Evolutionary conservation across 192 early-diverging fungal genomes (phyloP).

Genomic region (Podila epicladia): DNA sequence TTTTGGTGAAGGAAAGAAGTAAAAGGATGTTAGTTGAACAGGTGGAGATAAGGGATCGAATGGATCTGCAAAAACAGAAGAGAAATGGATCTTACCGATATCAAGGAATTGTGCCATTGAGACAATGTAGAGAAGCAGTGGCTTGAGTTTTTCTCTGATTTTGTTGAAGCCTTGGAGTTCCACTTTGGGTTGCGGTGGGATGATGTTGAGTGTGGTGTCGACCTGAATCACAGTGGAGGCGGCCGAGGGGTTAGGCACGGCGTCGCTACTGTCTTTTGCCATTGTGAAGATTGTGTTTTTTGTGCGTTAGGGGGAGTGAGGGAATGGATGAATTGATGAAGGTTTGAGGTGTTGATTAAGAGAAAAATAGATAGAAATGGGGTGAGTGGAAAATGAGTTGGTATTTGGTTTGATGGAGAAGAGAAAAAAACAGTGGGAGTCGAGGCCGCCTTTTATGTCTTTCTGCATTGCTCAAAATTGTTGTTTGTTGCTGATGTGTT

Average conservation of each 20-base stretch:
- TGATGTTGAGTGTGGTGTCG: not conserved
- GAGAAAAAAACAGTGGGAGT: too few relatives aligned
- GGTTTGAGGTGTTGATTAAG: not conserved
- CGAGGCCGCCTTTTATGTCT: too few relatives aligned
- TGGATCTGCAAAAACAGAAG: not conserved
- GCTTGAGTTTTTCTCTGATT: not conserved
- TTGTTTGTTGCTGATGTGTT: too few relatives aligned
- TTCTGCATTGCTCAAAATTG: too few relatives aligned
- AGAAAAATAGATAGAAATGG: not conserved
- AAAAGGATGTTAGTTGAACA: too few relatives aligned
- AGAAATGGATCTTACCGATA: slow-evolving; percentile 1
- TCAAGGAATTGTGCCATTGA: slow-evolving; percentile 15
- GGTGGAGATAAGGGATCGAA: too few relatives aligned
- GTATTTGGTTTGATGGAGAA: too few relatives aligned
- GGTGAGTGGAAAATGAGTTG: too few relatives aligned
- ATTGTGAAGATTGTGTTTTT: not conserved
- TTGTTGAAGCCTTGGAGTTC: not conserved
- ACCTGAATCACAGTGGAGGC: too few relatives aligned
- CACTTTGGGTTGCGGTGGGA: not conserved
- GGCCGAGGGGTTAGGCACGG: too few relatives aligned
- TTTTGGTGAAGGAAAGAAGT: too few relatives aligned
- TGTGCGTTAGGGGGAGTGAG: not conserved
- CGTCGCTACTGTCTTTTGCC: too few relatives aligned
- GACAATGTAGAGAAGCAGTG: slow-evolving; percentile 14
- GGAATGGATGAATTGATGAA: not conserved